Evolutionary conservation across 495 filamentous ascomycete genomes (phyloP), one percentile per base, ranked within the genome.

Genomic region (Talaromyces borbonicus): DNA sequence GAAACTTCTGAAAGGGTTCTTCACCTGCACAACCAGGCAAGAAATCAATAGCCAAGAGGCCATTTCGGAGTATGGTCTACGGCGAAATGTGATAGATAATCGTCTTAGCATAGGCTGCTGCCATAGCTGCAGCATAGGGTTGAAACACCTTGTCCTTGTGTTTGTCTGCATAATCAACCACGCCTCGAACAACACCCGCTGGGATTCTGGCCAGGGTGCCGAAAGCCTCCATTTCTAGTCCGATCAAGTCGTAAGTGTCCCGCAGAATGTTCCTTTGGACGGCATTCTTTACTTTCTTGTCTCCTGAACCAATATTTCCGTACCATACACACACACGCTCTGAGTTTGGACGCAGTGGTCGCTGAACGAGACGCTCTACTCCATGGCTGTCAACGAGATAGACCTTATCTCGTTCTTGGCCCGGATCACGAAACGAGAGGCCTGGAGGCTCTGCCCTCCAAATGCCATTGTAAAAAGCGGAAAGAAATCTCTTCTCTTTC

Each of bases 21-120:
- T n/a, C n/a, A n/a, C n/a, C n/a, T n/a, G n/a, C n/a, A n/a, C n/a
- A n/a, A n/a, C n/a, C n/a, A n/a, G n/a, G n/a, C n/a, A n/a, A n/a
- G n/a, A n/a, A n/a, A n/a, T n/a, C n/a, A n/a, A n/a, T n/a, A n/a
- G n/a, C n/a, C n/a, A n/a, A n/a, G n/a, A n/a, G n/a, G n/a, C n/a
- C n/a, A n/a, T n/a, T n/a, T n/a, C n/a, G n/a, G n/a, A n/a, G 43
- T 14, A 35, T 35, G 43, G 22, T 24, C 23, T 14, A 14, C 16
- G 39, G 39, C 14, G 14, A 42, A 16, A 42, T 42, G 22, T 14
- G 39, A 42, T 46, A 60, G 43, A 49, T 66, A 19, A 18, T 52
- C 25, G 43, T 61, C 53, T 65, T 67, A 1, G 65, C 59, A 53
- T 61, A 69, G 1, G 61, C 62, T 2, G 65, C 69, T 19, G 59